phyloP scores from a whole-genome alignment of 305 asterid species.

The Fraxinus platypoda region DNA sequence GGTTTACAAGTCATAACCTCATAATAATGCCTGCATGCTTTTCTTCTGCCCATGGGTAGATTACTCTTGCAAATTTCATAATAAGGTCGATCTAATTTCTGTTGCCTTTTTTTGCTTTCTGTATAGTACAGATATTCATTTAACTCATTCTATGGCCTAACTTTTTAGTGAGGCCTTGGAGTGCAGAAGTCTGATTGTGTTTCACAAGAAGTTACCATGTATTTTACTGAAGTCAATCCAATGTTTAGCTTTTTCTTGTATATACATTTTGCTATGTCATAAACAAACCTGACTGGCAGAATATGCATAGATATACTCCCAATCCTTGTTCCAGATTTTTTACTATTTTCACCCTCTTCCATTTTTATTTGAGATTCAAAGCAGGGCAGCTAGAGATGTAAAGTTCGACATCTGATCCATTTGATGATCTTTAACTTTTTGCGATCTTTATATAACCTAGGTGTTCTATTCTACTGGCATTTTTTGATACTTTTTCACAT shows the following conservation, averaged over 20 bases:
- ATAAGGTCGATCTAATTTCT: neutral
- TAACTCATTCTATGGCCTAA: neutral
- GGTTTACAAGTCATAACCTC: neutral
- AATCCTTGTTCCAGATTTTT: neutral
- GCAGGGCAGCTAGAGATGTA: neutral
- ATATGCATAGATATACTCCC: neutral
- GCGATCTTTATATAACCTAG: neutral
- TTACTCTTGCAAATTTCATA: neutral
- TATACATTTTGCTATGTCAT: neutral
- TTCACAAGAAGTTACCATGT: neutral
- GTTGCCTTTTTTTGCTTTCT: neutral
- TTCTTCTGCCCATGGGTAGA: neutral
- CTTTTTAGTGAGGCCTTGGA: neutral
- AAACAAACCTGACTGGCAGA: neutral
- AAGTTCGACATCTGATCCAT: neutral
- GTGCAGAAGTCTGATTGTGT: neutral
- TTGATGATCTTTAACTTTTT: neutral
- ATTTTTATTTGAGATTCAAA: slow-evolving; percentile 2
- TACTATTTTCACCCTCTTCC: neutral
- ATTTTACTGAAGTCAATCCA: neutral
- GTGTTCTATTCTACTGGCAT: neutral
- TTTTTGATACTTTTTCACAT: neutral
- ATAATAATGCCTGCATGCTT: neutral
- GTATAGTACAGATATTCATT: no score
- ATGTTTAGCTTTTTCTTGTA: neutral